Percentiles rank a stretch among this genome's conserved stretches.
Conservation (phyloP, 2,329 filamentous ascomycete genomes). For the Hortaea sp. region DNA sequence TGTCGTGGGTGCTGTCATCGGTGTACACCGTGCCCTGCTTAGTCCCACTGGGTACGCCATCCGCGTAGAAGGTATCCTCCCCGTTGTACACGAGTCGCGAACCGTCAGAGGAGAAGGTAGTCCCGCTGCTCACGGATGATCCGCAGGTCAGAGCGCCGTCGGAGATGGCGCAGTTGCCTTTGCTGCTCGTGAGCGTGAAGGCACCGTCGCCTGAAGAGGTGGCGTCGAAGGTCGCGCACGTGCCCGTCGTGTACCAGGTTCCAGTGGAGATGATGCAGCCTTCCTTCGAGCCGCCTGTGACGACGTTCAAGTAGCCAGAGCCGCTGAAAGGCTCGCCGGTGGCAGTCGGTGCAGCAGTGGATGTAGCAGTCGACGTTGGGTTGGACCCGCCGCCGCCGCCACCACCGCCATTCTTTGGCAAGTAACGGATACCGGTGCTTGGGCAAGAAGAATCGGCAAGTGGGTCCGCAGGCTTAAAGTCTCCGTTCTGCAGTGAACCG, state of each 20-base stretch:
- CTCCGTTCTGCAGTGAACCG: slow-evolving; percentile 49
- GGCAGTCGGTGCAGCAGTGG: slow-evolving; percentile 20
- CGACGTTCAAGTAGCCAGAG: slow-evolving; percentile 50
- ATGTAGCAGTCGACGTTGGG: slow-evolving; percentile 11
- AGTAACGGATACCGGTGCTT: slow-evolving; percentile 51
- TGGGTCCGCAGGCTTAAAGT: slow-evolving; percentile 45
- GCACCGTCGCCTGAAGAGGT: slow-evolving; percentile 21
- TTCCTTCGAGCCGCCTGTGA: slow-evolving; percentile 36
- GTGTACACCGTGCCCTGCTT: slow-evolving; percentile 37
- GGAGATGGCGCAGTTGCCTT: slow-evolving; percentile 49
- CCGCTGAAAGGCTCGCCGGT: slow-evolving; percentile 41
- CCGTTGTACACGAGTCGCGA: slow-evolving; percentile 30
- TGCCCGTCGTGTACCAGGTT: slow-evolving; percentile 57
- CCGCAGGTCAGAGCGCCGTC: slow-evolving; percentile 47
- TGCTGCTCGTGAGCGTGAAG: slow-evolving; percentile 49
- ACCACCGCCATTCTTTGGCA: slow-evolving; percentile 40
- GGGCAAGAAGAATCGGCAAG: slow-evolving; percentile 55
- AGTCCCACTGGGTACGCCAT: slow-evolving; percentile 31
- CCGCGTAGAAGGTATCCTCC: slow-evolving; percentile 34
- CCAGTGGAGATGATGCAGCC: slow-evolving; percentile 61
- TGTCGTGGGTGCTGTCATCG: slow-evolving; percentile 16
- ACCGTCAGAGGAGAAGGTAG: slow-evolving; percentile 31
- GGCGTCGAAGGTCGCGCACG: slow-evolving; percentile 57
- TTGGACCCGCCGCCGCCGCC: slow-evolving; percentile 5
- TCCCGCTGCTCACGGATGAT: slow-evolving; percentile 32